Conservation (phyloP, 129 eudicot species). For the Flaveria robusta region DNA sequence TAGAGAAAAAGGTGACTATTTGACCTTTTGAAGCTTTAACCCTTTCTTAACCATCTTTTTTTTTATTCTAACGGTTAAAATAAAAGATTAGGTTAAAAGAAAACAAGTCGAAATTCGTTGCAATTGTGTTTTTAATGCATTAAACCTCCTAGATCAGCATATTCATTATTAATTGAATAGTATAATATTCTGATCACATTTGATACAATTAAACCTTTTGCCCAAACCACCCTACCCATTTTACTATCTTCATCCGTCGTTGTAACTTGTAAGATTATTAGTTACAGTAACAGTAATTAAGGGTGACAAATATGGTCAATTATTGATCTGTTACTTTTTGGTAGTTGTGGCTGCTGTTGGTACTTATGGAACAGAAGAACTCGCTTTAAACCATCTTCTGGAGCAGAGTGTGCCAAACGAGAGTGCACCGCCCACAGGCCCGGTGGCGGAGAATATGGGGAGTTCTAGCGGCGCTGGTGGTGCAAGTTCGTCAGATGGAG, state of each 20-base stretch:
- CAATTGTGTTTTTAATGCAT: not conserved
- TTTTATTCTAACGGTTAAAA: not conserved
- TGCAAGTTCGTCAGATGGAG: slow-evolving; percentile 31
- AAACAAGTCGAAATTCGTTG: not conserved
- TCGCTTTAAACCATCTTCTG: slow-evolving; percentile 62
- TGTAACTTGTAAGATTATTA: too few species aligned
- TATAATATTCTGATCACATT: not conserved
- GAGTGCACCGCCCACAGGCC: slow-evolving; percentile 27
- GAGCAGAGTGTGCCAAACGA: slow-evolving; percentile 23
- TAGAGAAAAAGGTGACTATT: slow-evolving; percentile 62
- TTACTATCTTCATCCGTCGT: not conserved
- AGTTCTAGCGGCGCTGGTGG: slow-evolving; percentile 32
- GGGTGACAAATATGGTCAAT: not conserved
- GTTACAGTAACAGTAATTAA: not conserved
- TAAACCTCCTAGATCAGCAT: not conserved
- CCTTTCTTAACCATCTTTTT: not conserved
- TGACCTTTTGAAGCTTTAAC: too few species aligned
- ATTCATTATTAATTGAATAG: not conserved
- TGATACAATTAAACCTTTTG: not conserved
- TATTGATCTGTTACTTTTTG: slow-evolving; percentile 26
- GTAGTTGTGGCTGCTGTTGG: slow-evolving; percentile 63
- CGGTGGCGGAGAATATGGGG: slow-evolving; percentile 23
- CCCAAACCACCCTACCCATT: not conserved
- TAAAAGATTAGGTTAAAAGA: not conserved
- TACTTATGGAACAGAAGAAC: slow-evolving; percentile 46